Conservation (phyloP, 2,329 filamentous ascomycete genomes). For the Trichoderma breve region DNA sequence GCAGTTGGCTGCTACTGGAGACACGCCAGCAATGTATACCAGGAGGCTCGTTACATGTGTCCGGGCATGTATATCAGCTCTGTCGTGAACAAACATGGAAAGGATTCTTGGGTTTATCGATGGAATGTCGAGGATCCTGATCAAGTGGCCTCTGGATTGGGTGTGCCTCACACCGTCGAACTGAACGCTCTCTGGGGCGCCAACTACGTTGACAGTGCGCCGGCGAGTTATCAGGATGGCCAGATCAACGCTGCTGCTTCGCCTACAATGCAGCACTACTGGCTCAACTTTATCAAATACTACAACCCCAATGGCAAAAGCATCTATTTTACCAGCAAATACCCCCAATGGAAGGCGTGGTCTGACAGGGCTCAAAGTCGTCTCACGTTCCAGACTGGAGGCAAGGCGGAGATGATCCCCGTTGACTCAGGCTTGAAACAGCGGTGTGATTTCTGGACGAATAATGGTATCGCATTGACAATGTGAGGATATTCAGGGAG, state of each 20-base stretch:
- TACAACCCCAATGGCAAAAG: slow-evolving; percentile 60
- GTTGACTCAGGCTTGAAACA: slow-evolving; percentile 27
- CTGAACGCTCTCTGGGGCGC: slow-evolving; percentile 66
- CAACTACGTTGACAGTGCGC: slow-evolving; percentile 49
- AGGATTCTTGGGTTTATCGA: slow-evolving; percentile 63
- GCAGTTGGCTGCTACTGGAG: slow-evolving; percentile 38
- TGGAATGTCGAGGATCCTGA: slow-evolving; percentile 64
- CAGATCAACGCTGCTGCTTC: slow-evolving; percentile 57
- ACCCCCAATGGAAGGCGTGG: slow-evolving; percentile 42
- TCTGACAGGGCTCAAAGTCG: slow-evolving; percentile 29
- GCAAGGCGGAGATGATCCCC: slow-evolving; percentile 41
- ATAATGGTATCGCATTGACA: slow-evolving; percentile 23
- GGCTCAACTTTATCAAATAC: slow-evolving; percentile 68
- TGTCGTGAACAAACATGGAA: slow-evolving; percentile 31
- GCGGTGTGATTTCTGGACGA: slow-evolving; percentile 30
- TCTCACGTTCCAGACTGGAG: slow-evolving; percentile 41
- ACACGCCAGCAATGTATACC: slow-evolving; percentile 37
- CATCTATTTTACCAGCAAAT: neutral
- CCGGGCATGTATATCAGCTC: slow-evolving; percentile 34
- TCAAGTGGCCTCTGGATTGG: slow-evolving; percentile 52
- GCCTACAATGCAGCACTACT: slow-evolving; percentile 65
- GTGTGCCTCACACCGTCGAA: slow-evolving; percentile 68
- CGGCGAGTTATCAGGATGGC: slow-evolving; percentile 53
- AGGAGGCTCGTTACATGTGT: slow-evolving; percentile 38
- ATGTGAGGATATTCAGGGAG: slow-evolving; percentile 21